Evolutionary conservation across 1,284 basidiomycete genomes (phyloP).

Genomic region (Ceratobasidium sp.): DNA sequence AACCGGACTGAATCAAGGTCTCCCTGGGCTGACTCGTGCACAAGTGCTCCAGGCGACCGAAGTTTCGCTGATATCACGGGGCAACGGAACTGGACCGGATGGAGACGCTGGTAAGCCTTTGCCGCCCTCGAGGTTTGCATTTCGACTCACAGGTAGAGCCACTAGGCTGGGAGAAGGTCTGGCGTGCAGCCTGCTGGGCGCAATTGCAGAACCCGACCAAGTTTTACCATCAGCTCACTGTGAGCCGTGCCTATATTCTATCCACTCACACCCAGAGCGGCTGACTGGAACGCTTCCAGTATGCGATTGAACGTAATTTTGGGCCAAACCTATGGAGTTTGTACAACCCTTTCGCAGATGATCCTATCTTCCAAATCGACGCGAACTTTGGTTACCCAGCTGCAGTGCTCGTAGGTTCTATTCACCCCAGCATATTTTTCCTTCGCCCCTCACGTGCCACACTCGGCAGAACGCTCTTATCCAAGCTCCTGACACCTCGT

Average conservation of each 20-base stretch:
- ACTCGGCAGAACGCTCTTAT: slow-evolving; percentile 69
- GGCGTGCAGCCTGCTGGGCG: slow-evolving; percentile 78
- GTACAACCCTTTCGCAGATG: slow-evolving; percentile 65
- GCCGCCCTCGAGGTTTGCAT: not conserved
- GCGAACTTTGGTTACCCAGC: slow-evolving; percentile 76
- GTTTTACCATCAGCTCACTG: slow-evolving; percentile 74
- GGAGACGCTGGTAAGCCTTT: slow-evolving; percentile 63
- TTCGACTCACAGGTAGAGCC: not conserved
- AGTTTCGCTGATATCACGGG: slow-evolving; percentile 71
- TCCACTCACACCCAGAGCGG: no score
- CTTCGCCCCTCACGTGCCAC: slow-evolving; percentile 8
- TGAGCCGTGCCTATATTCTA: slow-evolving; percentile 52
- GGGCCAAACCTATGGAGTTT: slow-evolving; percentile 72
- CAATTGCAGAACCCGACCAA: slow-evolving; percentile 68
- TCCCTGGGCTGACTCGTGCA: slow-evolving; percentile 50
- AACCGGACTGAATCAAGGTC: slow-evolving; percentile 23
- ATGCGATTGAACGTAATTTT: slow-evolving; percentile 68
- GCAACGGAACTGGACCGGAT: slow-evolving; percentile 75
- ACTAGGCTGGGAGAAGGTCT: slow-evolving; percentile 75
- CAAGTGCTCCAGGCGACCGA: slow-evolving; percentile 67
- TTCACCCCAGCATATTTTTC: slow-evolving; percentile 1
- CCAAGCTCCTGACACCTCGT: slow-evolving; percentile 73
- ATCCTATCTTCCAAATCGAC: slow-evolving; percentile 74
- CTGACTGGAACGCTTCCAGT: slow-evolving; percentile 57
- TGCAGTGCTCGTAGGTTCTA: slow-evolving; percentile 66